Evolutionary conservation across 1,139 yeast genomes (phyloP).

Genomic region (Blastobotrys aristatus): DNA sequence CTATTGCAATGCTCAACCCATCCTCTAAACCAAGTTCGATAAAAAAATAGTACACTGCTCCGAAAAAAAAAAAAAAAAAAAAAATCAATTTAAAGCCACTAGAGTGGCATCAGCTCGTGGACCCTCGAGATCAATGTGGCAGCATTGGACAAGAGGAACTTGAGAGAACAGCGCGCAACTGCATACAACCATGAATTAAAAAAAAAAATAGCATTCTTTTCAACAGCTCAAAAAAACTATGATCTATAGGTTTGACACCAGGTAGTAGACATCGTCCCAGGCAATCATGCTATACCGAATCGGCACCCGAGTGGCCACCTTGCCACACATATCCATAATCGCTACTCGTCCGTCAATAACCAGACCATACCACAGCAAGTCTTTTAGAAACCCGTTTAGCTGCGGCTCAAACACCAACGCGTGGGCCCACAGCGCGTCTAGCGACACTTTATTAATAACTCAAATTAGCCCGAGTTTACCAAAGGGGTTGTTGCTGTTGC

Average conservation of each 20-base stretch:
- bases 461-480: too few relatives aligned
- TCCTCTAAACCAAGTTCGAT: too few relatives aligned
- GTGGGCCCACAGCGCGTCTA: not conserved
- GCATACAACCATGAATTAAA: too few relatives aligned
- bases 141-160: too few relatives aligned
- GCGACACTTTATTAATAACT: not conserved
- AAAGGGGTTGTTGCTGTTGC: too few relatives aligned
- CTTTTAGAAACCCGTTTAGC: not conserved
- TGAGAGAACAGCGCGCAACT: too few relatives aligned
- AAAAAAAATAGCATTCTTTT: too few relatives aligned
- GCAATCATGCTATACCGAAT: not conserved
- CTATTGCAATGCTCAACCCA: not conserved
- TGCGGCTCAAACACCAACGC: not conserved
- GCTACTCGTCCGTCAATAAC: not conserved
- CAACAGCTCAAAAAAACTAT: too few relatives aligned
- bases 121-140: not conserved
- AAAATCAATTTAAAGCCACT: not conserved
- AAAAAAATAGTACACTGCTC: too few relatives aligned
- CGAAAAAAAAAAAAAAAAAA: too few relatives aligned
- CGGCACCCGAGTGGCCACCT: not conserved
- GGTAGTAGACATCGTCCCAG: not conserved
- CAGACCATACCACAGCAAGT: not conserved
- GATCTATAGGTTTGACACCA: not conserved
- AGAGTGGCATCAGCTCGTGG: not conserved
- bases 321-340: not conserved